phyloP scores from a whole-genome alignment of 2,329 filamentous ascomycete species.

The Bretziella fagacearum region DNA sequence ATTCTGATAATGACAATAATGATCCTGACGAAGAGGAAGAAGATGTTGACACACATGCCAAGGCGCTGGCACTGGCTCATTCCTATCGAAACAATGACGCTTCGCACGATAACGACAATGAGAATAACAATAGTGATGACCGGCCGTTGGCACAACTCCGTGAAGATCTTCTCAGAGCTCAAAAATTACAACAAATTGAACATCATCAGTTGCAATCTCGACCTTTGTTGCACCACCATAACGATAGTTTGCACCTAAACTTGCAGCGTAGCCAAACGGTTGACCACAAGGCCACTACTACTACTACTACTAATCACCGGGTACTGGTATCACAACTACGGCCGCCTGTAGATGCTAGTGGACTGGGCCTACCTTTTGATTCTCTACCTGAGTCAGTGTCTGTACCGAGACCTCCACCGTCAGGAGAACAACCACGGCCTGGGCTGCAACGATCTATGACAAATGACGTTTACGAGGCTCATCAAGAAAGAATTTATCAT shows the following conservation, averaged over 20 bases:
- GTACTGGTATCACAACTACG: background rate
- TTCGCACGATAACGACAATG: background rate
- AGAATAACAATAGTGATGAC: background rate
- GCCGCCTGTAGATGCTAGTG: background rate
- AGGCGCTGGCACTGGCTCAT: constrained; percentile 7
- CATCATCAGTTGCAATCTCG: background rate
- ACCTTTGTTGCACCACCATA: background rate
- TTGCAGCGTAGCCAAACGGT: background rate
- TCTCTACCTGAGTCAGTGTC: background rate
- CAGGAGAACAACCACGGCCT: background rate
- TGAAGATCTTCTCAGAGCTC: constrained; percentile 1
- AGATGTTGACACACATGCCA: constrained; percentile 1
- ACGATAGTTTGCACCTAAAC: background rate
- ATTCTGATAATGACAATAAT: too few species aligned
- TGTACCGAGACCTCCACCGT: background rate
- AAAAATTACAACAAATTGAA: constrained; percentile 1
- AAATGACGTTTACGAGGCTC: background rate
- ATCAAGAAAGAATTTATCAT: background rate
- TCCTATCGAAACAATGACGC: background rate
- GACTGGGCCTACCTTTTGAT: background rate
- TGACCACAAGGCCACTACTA: too few species aligned
- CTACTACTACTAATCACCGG: background rate
- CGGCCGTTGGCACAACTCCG: constrained; percentile 1
- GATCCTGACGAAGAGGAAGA: too few species aligned
- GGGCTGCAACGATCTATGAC: background rate